These are phyloP conservation scores for Thalia dealbata DNA, from an alignment of 176 grass and related monocot species.

Conservation along the genomic window DNA sequence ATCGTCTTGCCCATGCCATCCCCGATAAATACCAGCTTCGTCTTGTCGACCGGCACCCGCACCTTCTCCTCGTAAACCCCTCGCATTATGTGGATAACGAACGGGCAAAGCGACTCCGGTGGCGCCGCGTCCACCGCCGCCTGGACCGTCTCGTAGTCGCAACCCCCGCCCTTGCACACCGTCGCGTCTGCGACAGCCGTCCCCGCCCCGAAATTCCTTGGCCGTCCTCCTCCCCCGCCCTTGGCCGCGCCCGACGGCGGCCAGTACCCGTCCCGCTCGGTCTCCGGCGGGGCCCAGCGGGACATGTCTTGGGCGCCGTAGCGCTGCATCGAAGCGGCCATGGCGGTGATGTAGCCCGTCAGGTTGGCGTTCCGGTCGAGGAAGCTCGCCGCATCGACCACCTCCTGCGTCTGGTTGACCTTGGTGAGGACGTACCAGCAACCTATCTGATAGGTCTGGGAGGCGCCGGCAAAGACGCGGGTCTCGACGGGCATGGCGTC, in stretches of 20 bases:
- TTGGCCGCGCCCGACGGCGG: conserved; percentile 48
- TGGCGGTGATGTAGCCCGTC: conserved; percentile 63
- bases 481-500: conserved; percentile 12
- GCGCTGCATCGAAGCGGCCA: conserved; percentile 52
- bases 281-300: conserved; percentile 60
- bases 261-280: conserved; percentile 90
- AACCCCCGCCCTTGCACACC: conserved; percentile 8
- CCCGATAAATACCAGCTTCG: conserved; percentile 56
- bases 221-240: neutral
- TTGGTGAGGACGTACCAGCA: conserved; percentile 82
- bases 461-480: conserved; percentile 43
- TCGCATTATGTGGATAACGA: conserved; percentile 61
- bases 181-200: conserved; percentile 21
- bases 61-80: conserved; percentile 85
- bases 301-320: conserved; percentile 45
- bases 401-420: conserved; percentile 42
- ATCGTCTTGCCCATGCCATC: conserved; percentile 79
- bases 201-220: conserved; percentile 21
- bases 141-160: neutral
- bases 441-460: conserved; percentile 68
- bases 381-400: conserved; percentile 73
- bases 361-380: conserved; percentile 35
- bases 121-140: conserved; percentile 55
- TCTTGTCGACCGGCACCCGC: conserved; percentile 62
- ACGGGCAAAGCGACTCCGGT: conserved; percentile 22